phyloP scores from a whole-genome alignment of 2,329 filamentous ascomycete species.

The Fusarium praegraminearum region DNA sequence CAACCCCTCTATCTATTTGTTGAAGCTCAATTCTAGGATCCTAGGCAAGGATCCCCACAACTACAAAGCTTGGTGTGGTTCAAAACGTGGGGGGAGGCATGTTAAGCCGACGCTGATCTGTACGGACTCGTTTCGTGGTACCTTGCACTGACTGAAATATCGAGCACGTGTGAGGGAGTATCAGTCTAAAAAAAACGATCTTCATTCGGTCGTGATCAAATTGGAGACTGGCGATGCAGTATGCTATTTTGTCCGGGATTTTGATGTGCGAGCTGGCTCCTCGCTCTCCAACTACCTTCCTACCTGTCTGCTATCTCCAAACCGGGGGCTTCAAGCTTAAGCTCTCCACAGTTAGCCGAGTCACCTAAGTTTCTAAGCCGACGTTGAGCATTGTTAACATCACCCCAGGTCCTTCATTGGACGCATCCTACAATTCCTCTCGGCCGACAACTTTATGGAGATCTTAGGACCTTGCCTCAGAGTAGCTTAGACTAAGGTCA shows the following conservation, averaged over 20 bases:
- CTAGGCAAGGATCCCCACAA: slow-evolving; percentile 22
- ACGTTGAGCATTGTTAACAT: slow-evolving; percentile 19
- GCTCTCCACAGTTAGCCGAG: slow-evolving; percentile 42
- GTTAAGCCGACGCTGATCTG: slow-evolving; percentile 10
- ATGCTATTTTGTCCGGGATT: not conserved
- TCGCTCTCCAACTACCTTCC: not conserved
- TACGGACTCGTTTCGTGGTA: slow-evolving; percentile 2
- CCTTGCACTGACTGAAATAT: slow-evolving; percentile 23
- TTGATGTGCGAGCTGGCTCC: not conserved
- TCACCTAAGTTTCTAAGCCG: slow-evolving; percentile 6
- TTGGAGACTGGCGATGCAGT: not conserved
- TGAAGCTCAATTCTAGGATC: slow-evolving; percentile 26
- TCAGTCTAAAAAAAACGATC: not conserved
- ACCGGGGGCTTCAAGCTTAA: slow-evolving; percentile 20
- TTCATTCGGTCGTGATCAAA: not conserved
- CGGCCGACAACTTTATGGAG: slow-evolving; percentile 37
- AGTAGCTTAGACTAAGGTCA: slow-evolving; percentile 3
- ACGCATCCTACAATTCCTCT: slow-evolving; percentile 31
- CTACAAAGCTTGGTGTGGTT: slow-evolving; percentile 24
- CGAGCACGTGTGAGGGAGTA: slow-evolving; percentile 27
- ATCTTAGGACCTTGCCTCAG: not conserved
- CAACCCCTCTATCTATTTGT: slow-evolving; percentile 14
- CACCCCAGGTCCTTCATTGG: not conserved
- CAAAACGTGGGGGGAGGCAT: slow-evolving; percentile 35
- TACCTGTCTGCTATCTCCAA: not conserved